Conservation (phyloP, 495 filamentous ascomycete species). For the Collariella sp. region DNA sequence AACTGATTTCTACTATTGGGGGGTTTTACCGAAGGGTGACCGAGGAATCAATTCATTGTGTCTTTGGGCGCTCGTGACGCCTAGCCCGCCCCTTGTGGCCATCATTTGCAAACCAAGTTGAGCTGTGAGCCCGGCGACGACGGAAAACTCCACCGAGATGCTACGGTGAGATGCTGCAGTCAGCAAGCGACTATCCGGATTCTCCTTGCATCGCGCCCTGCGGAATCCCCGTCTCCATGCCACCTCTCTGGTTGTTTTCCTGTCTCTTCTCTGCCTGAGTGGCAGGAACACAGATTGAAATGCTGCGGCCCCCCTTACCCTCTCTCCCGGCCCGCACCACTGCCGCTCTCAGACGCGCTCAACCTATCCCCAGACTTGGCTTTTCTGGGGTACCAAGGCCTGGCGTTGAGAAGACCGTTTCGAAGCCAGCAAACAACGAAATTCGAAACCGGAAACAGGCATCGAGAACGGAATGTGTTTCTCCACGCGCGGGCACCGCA, state of each 20-base stretch:
- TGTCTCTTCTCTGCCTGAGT: slow-evolving; percentile 15
- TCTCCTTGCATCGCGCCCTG: not conserved
- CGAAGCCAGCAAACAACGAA: no score
- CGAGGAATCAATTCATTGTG: no score
- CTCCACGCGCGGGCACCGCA: not conserved
- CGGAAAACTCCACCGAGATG: not conserved
- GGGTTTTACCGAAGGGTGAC: no score
- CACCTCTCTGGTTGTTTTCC: slow-evolving; percentile 1
- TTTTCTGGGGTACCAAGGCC: no score
- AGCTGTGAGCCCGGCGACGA: not conserved
- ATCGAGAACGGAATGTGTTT: not conserved
- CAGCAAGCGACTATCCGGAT: slow-evolving; percentile 6
- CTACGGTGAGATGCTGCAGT: slow-evolving; percentile 7
- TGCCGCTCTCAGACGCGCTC: no score
- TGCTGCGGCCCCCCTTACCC: not conserved
- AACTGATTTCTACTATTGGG: no score
- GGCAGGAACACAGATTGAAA: not conserved
- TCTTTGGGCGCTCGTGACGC: slow-evolving; percentile 8
- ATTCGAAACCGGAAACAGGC: no score
- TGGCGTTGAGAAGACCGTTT: no score
- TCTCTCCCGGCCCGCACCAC: no score
- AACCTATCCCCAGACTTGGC: no score
- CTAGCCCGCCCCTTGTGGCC: slow-evolving; percentile 8
- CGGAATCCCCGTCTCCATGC: not conserved
- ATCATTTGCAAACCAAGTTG: slow-evolving; percentile 18